Evolutionary conservation across 331 rosid genomes (phyloP).

Genomic region (Arachis monticola): DNA sequence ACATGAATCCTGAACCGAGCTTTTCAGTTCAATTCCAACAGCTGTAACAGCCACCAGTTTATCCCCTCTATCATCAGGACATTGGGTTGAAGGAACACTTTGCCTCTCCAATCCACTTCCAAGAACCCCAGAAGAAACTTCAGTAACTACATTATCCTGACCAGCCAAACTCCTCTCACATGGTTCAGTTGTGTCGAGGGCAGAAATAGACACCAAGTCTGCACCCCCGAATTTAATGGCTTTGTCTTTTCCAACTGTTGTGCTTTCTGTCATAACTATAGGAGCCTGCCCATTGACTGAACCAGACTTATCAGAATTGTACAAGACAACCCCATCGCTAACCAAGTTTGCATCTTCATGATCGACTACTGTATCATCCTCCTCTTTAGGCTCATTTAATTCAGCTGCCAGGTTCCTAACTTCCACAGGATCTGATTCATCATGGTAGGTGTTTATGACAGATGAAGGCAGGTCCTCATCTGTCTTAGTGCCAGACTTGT

Average conservation of each 20-base stretch:
- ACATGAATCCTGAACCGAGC: constrained; percentile 50
- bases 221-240: constrained; percentile 43
- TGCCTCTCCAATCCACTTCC: constrained; percentile 41
- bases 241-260: constrained; percentile 43
- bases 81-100: constrained; percentile 26
- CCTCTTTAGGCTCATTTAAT: constrained; percentile 44
- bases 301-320: constrained; percentile 44
- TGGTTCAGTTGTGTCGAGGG: constrained; percentile 42
- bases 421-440: constrained; percentile 56
- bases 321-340: constrained; percentile 45
- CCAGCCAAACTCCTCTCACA: constrained; percentile 41
- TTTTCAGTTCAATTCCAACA: constrained; percentile 42
- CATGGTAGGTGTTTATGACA: constrained; percentile 44
- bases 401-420: constrained; percentile 47
- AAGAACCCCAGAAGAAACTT: constrained; percentile 44
- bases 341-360: constrained; percentile 40
- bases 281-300: constrained; percentile 38
- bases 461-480: constrained; percentile 56
- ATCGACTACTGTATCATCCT: constrained; percentile 40
- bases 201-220: constrained; percentile 37
- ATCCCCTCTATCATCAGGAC: constrained; percentile 39
- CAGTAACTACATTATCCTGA: constrained; percentile 46
- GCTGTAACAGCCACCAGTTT: constrained; percentile 46
- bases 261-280: constrained; percentile 31
- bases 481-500: constrained; percentile 60